These are phyloP conservation scores for Panicum virgatum DNA, from an alignment of 202 grass and related monocot species.

Conservation along the genomic window DNA sequence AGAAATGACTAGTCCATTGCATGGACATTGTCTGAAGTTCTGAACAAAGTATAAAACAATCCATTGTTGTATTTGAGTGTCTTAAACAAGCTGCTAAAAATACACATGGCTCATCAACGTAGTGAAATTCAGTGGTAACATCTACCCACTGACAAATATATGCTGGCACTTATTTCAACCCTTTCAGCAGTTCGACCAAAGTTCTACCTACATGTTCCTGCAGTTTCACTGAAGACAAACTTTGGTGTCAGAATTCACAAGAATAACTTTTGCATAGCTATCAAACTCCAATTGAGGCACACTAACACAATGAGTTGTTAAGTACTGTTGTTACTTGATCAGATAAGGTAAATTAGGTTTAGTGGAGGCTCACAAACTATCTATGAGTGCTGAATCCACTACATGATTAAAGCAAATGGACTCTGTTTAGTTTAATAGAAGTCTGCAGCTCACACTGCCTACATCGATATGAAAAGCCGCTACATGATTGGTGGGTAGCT, in stretches of 20 bases:
- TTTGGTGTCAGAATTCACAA: not conserved
- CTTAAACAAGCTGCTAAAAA: not conserved
- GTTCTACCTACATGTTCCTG: not conserved
- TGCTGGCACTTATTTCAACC: not conserved
- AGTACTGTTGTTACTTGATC: constrained; percentile 29
- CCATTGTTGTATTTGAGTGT: not conserved
- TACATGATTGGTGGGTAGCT: constrained; percentile 1
- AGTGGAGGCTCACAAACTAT: constrained; percentile 47
- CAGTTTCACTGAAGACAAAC: not conserved
- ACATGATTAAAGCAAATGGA: not conserved
- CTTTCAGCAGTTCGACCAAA: not conserved
- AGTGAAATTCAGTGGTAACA: constrained; percentile 33
- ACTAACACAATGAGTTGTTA: constrained; percentile 1
- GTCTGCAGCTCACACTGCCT: not conserved
- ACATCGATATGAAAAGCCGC: constrained; percentile 18
- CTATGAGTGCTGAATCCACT: constrained; percentile 44
- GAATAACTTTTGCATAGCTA: not conserved
- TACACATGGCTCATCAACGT: constrained; percentile 18
- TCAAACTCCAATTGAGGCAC: constrained; percentile 14
- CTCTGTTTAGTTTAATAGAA: constrained; percentile 28
- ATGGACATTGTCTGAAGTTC: not conserved
- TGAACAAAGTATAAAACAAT: constrained; percentile 6
- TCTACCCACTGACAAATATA: not conserved
- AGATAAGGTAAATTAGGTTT: constrained; percentile 33
- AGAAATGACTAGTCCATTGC: constrained; percentile 25